Conservation (phyloP, 805 yeast species). For the Ogataea paraovalis region DNA sequence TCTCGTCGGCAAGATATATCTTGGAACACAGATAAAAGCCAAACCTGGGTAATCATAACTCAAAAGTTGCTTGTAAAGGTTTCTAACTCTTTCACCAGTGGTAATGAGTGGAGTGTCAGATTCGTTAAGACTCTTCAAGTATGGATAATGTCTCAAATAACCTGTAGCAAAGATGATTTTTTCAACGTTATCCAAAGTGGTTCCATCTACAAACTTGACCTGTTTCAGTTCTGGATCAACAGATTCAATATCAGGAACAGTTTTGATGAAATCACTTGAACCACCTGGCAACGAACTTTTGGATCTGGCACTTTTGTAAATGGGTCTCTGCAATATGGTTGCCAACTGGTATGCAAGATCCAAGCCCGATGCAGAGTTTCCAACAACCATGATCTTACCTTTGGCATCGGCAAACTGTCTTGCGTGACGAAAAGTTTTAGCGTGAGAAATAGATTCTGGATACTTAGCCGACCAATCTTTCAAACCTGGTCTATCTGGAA, state of each 20-base stretch:
- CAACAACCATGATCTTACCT: slow-evolving; percentile 57
- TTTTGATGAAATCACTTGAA: slow-evolving; percentile 35
- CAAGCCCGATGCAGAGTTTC: slow-evolving; percentile 70
- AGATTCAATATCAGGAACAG: slow-evolving; percentile 39
- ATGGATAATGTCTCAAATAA: slow-evolving; percentile 59
- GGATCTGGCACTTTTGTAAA: slow-evolving; percentile 50
- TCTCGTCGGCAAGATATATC: slow-evolving; percentile 60
- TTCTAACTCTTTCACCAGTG: slow-evolving; percentile 44
- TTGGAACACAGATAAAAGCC: slow-evolving; percentile 58
- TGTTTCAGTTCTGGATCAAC: slow-evolving; percentile 36
- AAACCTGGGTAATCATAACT: slow-evolving; percentile 59
- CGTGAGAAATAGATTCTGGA: slow-evolving; percentile 52
- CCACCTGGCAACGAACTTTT: slow-evolving; percentile 42
- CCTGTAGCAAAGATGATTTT: slow-evolving; percentile 69
- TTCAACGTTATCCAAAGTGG: slow-evolving; percentile 43
- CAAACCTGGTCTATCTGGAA: slow-evolving; percentile 56
- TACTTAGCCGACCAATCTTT: slow-evolving; percentile 38
- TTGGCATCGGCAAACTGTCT: slow-evolving; percentile 36
- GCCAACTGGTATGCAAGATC: slow-evolving; percentile 66
- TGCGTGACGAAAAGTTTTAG: slow-evolving; percentile 51
- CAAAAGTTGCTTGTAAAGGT: slow-evolving; percentile 57
- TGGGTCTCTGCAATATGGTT: slow-evolving; percentile 34
- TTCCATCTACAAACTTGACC: slow-evolving; percentile 48
- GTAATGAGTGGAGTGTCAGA: slow-evolving; percentile 36
- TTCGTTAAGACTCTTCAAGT: slow-evolving; percentile 33